Base-by-base conservation (phyloP, 768 basidiomycete genomes). In the Podaxis pistillaris region DNA sequence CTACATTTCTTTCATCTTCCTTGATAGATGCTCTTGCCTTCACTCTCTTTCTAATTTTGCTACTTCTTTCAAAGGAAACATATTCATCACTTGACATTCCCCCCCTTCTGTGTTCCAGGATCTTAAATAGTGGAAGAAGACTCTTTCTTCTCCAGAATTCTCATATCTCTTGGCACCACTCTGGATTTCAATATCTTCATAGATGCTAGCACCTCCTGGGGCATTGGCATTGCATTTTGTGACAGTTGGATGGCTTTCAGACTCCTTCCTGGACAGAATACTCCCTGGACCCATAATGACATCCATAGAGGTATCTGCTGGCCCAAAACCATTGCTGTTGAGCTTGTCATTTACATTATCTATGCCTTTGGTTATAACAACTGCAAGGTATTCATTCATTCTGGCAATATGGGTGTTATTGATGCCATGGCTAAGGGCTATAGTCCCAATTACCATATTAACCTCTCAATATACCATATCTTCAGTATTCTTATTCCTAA, bases 1-100 rank as follows among this genome's bases (percentile, higher is more conserved):
- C 22, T 74, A 78, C 40, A 63, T 71, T 46, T 58, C 71, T 3
- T 78, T 76, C 53, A 68, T 76, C 6, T 67, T 70, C 54, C 56
- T 60, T 0, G 55, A 62, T 1, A 67, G 69, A 12, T 64, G 64
- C 24, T 65, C 68, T 2, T 67, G 51, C 24, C 68, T 73, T 0
- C 63, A 68, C 2, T 65, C 65, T 13, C 38, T 74, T 26, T 71
- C 68, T 0, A 66, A 61, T 33, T 72, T 73, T 40, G 65, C 65
- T 6, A 44, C 65, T 3, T 33, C 54, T 6, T 70, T 66, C 58
- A 38, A 67, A 9, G 40, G 2, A 9, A 12, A 41, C 11, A 12
- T 17, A 0, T 12, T 41, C 13, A 4, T 41, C 40, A 13, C 8
- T 12, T 41, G 40, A 12, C n/a, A 15, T 17, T 17, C 40, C 4